Evolutionary conservation across 768 basidiomycete species (phyloP).

Genomic region (Termitomyces sp.): DNA sequence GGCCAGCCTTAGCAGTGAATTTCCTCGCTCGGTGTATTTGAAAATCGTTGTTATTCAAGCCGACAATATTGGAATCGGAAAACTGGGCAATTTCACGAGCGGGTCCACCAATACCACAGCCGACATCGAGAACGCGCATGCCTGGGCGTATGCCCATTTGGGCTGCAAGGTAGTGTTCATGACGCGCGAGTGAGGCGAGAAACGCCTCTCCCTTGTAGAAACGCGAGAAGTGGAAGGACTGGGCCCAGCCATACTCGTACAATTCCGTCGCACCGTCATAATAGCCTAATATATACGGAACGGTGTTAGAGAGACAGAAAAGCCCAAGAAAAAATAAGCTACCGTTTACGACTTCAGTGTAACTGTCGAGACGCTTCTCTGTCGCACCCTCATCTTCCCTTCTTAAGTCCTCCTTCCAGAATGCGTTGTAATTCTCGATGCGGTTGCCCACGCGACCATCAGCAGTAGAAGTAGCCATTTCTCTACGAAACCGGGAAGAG

Average conservation of each 20-base stretch:
- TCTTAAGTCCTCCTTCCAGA: slow-evolving; percentile 82
- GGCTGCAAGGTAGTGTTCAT: slow-evolving; percentile 94
- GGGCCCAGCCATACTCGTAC: slow-evolving; percentile 92
- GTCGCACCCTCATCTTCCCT: slow-evolving; percentile 65
- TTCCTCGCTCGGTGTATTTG: slow-evolving; percentile 82
- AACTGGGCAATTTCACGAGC: slow-evolving; percentile 94
- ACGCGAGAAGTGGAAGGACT: slow-evolving; percentile 94
- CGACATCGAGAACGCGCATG: slow-evolving; percentile 97
- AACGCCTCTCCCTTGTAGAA: slow-evolving; percentile 91
- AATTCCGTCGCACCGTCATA: slow-evolving; percentile 95
- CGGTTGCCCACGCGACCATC: slow-evolving; percentile 65
- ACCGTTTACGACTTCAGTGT: slow-evolving; percentile 95
- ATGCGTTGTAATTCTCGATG: slow-evolving; percentile 81
- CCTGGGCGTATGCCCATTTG: slow-evolving; percentile 82
- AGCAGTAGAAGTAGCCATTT: slow-evolving; percentile 16
- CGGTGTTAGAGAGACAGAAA: background rate
- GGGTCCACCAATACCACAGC: slow-evolving; percentile 97
- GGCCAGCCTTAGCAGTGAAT: slow-evolving; percentile 73
- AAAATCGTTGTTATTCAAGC: slow-evolving; percentile 95
- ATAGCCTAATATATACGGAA: slow-evolving; percentile 52
- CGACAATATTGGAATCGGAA: slow-evolving; percentile 77
- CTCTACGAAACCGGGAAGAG: background rate
- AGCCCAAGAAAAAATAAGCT: slow-evolving; percentile 14
- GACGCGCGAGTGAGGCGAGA: slow-evolving; percentile 74
- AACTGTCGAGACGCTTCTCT: slow-evolving; percentile 70